These are phyloP conservation scores for Venturia effusa DNA, from an alignment of 2,329 filamentous ascomycete genomes.

Conservation along the genomic window DNA sequence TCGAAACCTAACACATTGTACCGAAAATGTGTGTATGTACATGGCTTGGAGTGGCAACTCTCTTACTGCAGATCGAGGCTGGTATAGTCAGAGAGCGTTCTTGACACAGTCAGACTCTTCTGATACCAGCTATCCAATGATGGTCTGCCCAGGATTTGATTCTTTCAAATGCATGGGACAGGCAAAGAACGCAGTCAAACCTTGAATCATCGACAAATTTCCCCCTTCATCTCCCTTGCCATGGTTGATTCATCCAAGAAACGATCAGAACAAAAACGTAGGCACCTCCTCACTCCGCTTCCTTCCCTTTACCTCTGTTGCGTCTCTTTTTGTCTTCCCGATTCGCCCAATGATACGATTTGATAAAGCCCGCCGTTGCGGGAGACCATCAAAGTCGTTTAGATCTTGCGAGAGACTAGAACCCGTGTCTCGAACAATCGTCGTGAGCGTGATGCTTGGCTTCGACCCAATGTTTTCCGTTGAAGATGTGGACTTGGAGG, in stretches of 20 bases:
- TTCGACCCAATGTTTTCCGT: background rate
- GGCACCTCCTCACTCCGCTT: constrained; percentile 8
- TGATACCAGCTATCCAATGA: no score
- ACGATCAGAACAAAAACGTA: constrained; percentile 9
- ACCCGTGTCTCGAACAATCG: background rate
- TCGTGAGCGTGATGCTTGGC: background rate
- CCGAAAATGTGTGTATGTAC: background rate
- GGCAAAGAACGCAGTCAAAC: background rate
- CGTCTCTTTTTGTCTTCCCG: constrained; percentile 4
- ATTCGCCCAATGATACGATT: background rate
- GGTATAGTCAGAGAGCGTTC: no score
- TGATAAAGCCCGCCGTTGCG: background rate
- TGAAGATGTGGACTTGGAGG: background rate
- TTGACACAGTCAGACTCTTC: no score
- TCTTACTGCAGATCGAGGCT: background rate
- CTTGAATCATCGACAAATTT: background rate
- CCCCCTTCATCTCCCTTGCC: background rate
- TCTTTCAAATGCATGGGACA: background rate
- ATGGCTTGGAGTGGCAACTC: background rate
- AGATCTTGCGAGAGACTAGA: background rate
- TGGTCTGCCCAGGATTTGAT: no score
- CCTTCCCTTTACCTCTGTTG: background rate
- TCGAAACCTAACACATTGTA: background rate
- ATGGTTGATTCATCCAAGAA: background rate
- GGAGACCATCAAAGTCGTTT: background rate